A percentile compares a stretch with the other conserved stretches of the same genome.
These are phyloP conservation scores for Synchytrium microbalum DNA, from an alignment of 371 early-diverging fungal species.

Conservation along the genomic window DNA sequence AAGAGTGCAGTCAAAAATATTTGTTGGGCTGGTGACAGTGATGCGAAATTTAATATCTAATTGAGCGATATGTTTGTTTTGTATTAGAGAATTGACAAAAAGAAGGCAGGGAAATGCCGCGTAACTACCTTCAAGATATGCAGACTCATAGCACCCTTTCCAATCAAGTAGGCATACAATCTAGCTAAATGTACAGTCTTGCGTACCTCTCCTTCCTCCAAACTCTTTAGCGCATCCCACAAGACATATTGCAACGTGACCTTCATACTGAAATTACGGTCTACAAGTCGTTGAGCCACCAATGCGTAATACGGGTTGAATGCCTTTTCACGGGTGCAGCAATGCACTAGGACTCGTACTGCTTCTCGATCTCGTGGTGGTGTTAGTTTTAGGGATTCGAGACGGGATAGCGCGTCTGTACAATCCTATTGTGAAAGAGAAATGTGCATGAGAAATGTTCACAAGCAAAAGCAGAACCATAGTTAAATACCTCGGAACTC, in stretches of 20 bases:
- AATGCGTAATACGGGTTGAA: conserved; percentile 94
- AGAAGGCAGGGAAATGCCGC: neutral
- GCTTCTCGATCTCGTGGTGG: conserved; percentile 92
- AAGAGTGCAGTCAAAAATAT: neutral
- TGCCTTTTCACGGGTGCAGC: conserved; percentile 73
- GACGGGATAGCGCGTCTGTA: conserved; percentile 81
- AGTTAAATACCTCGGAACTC: conserved; percentile 66
- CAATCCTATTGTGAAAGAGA: conserved; percentile 64
- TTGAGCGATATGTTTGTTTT: no score
- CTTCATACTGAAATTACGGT: conserved; percentile 66
- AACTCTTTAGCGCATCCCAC: conserved; percentile 66
- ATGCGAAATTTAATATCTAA: neutral
- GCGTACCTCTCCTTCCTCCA: conserved; percentile 24
- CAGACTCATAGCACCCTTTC: conserved; percentile 17
- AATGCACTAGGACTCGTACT: conserved; percentile 82
- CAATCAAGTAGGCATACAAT: conserved; percentile 26
- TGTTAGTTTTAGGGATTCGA: conserved; percentile 71
- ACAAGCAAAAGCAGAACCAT: neutral
- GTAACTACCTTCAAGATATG: conserved; percentile 28
- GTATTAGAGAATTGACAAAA: neutral
- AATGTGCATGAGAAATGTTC: conserved; percentile 2
- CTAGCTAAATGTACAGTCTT: conserved; percentile 28
- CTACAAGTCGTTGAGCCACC: conserved; percentile 70
- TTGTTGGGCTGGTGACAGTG: neutral
- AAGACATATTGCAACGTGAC: conserved; percentile 90